Evolutionary conservation across 1,284 basidiomycete genomes (phyloP).

Genomic region (Sanghuangporus sanghuang): DNA sequence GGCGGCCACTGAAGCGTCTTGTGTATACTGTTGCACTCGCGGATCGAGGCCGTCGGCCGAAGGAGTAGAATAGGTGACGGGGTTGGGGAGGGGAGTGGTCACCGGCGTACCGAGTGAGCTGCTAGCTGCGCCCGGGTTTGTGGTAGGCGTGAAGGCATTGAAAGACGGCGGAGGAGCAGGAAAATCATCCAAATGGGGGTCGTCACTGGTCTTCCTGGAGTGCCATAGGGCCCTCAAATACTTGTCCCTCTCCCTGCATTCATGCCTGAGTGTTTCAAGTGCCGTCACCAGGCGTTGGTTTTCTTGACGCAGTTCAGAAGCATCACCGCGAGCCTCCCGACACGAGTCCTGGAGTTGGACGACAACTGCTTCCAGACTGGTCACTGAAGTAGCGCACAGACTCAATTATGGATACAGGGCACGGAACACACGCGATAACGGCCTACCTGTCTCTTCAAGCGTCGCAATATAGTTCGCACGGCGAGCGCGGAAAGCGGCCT

Average conservation of each 20-base stretch:
- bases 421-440: conserved; percentile 17
- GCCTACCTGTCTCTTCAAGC: conserved; percentile 78
- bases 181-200: conserved; percentile 48
- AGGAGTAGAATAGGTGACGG: conserved; percentile 6
- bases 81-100: conserved; percentile 11
- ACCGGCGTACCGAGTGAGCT: conserved; percentile 16
- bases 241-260: conserved; percentile 65
- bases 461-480: conserved; percentile 82
- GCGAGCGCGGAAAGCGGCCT: conserved; percentile 66
- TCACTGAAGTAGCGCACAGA: conserved; percentile 40
- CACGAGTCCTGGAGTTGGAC: conserved; percentile 76
- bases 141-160: conserved; percentile 20
- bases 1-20: conserved; percentile 10
- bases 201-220: conserved; percentile 50
- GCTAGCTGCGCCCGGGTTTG: conserved; percentile 2
- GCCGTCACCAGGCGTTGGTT: conserved; percentile 44
- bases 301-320: conserved; percentile 55
- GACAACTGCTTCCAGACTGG: conserved; percentile 74
- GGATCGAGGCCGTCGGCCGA: conserved; percentile 11
- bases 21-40: conserved; percentile 14
- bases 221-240: conserved; percentile 64
- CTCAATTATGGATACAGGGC: conserved; percentile 15
- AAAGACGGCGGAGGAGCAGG: conserved; percentile 45
- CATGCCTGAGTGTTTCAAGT: conserved; percentile 33
- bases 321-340: conserved; percentile 56